Evolutionary conservation across 441 rosid genomes (phyloP).

Genomic region (Melastoma candidum): DNA sequence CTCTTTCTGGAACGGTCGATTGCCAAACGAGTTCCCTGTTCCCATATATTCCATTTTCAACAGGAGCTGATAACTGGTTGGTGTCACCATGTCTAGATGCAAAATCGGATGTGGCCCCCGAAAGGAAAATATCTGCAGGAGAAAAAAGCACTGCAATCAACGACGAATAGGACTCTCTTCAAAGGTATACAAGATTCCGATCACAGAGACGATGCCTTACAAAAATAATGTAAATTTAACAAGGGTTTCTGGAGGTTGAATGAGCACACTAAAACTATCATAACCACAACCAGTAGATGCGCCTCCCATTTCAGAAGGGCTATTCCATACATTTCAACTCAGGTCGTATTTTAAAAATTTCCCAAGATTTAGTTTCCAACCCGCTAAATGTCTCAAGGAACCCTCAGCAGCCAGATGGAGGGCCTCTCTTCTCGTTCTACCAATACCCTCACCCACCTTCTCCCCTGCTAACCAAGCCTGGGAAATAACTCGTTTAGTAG

Average conservation of each 20-base stretch:
- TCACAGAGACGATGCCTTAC: too few species aligned
- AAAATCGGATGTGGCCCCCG: conserved; percentile 42
- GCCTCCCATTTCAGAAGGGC: neutral
- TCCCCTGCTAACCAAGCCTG: conserved; percentile 90
- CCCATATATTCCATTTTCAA: conserved; percentile 48
- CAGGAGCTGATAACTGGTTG: conserved; percentile 36
- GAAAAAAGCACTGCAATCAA: neutral
- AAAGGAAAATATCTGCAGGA: conserved; percentile 46
- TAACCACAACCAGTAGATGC: neutral
- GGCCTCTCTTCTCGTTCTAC: conserved; percentile 88
- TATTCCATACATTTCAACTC: neutral
- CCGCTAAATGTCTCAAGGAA: conserved; percentile 66
- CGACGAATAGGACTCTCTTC: neutral
- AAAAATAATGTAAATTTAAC: too few species aligned
- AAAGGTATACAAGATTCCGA: too few species aligned
- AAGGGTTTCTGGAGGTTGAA: too few species aligned
- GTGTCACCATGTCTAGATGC: conserved; percentile 51
- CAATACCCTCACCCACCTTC: conserved; percentile 74
- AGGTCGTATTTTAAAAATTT: conserved; percentile 6
- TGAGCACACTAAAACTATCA: too few species aligned
- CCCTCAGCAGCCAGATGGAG: conserved; percentile 68
- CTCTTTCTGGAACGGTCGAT: conserved; percentile 44
- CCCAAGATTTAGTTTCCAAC: conserved; percentile 34
- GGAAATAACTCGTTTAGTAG: conserved; percentile 8
- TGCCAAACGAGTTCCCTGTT: conserved; percentile 35